phyloP scores from a whole-genome alignment of 305 asterid genomes.

The Fraxinus xanthoxyloides region DNA sequence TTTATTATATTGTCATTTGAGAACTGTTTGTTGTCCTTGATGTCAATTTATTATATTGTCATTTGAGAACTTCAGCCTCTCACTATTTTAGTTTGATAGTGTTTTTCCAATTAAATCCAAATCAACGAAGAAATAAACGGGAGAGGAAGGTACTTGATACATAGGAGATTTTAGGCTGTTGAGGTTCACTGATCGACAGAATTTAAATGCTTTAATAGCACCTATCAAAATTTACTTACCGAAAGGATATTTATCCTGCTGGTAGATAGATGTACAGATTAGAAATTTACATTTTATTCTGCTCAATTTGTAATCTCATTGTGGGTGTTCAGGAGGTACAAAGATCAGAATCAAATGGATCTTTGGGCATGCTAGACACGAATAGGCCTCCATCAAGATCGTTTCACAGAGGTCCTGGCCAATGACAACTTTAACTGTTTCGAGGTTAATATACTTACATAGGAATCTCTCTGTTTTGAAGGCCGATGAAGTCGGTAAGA shows the following conservation, averaged over 20 bases:
- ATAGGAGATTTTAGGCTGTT: neutral
- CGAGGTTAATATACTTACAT: slow-evolving; percentile 25
- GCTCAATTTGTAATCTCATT: slow-evolving; percentile 1
- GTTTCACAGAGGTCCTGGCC: slow-evolving; percentile 63
- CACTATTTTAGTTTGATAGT: neutral
- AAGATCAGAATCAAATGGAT: slow-evolving; percentile 52
- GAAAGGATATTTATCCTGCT: neutral
- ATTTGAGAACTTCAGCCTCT: neutral
- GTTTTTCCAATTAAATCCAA: neutral
- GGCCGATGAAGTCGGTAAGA: slow-evolving; percentile 22
- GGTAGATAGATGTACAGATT: neutral
- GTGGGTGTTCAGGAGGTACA: slow-evolving; percentile 52
- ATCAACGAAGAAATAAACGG: neutral
- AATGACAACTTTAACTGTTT: slow-evolving; percentile 43
- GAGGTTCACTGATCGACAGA: neutral
- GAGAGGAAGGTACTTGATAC: neutral
- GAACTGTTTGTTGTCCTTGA: no score
- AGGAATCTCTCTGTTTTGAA: slow-evolving; percentile 23
- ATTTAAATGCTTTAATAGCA: no score
- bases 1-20: no score
- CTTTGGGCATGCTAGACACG: slow-evolving; percentile 43
- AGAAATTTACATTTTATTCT: slow-evolving; percentile 1
- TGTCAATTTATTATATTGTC: no score
- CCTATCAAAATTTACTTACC: neutral
- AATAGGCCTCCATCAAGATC: slow-evolving; percentile 65